These are phyloP conservation scores for Dendrobium chrysotoxum DNA, from an alignment of 106 monocot genomes.

Conservation along the genomic window DNA sequence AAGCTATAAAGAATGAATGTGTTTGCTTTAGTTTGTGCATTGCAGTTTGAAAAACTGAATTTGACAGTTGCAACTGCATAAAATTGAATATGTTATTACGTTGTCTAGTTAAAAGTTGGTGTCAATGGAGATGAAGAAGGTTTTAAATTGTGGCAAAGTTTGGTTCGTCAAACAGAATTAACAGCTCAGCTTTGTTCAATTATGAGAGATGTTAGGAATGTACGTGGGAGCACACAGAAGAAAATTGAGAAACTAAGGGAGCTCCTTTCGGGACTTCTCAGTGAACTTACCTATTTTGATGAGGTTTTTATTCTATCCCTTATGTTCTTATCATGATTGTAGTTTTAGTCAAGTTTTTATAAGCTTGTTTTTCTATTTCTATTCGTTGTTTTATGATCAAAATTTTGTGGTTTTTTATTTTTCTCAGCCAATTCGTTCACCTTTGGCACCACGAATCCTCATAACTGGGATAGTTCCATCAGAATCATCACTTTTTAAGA, in stretches of 20 bases:
- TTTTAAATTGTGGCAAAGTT: conserved; percentile 75
- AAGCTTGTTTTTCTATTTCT: conserved; percentile 4
- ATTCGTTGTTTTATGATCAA: neutral
- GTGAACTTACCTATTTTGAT: conserved; percentile 95
- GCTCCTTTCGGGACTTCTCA: conserved; percentile 78
- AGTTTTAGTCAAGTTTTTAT: neutral
- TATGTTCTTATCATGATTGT: neutral
- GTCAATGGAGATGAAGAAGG: conserved; percentile 70
- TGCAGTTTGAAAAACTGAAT: neutral
- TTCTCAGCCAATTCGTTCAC: conserved; percentile 88
- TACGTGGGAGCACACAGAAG: conserved; percentile 87
- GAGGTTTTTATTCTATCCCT: conserved; percentile 45
- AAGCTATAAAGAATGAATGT: neutral
- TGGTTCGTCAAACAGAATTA: conserved; percentile 81
- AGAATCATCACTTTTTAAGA: conserved; percentile 97
- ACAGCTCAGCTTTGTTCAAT: conserved; percentile 86
- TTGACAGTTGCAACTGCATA: neutral
- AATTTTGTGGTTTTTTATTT: conserved; percentile 2
- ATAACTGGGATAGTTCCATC: conserved; percentile 83
- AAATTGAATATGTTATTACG: neutral
- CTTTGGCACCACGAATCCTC: conserved; percentile 68
- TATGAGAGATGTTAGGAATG: conserved; percentile 86
- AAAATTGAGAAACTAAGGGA: conserved; percentile 94
- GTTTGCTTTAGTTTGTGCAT: neutral
- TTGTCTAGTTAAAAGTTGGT: conserved; percentile 38